These are phyloP conservation scores for Thelephora ganbajun DNA, from an alignment of 768 basidiomycete species.

Conservation along the genomic window DNA sequence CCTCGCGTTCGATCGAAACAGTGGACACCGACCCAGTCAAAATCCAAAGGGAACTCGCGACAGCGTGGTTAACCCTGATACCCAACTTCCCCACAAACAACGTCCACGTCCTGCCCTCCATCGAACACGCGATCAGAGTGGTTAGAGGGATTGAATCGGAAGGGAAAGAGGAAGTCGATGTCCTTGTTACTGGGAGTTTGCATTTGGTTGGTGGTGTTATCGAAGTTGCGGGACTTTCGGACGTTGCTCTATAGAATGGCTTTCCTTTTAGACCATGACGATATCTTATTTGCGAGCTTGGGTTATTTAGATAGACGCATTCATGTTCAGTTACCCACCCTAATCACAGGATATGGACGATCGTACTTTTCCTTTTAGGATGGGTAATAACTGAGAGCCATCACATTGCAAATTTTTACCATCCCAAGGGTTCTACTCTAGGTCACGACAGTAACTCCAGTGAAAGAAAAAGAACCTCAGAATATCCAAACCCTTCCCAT, in stretches of 20 bases:
- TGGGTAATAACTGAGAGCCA: no score
- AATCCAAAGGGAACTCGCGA: slow-evolving; percentile 63
- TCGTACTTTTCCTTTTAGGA: no score
- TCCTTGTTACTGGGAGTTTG: slow-evolving; percentile 86
- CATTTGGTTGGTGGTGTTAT: slow-evolving; percentile 91
- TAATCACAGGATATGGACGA: no score
- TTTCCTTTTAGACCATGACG: no score
- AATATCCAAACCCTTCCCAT: no score
- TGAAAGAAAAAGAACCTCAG: no score
- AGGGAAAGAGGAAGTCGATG: slow-evolving; percentile 25
- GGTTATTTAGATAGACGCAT: no score
- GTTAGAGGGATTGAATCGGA: slow-evolving; percentile 31
- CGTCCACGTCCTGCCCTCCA: slow-evolving; percentile 72
- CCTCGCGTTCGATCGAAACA: slow-evolving; percentile 48
- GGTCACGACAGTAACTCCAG: no score
- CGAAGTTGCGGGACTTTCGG: slow-evolving; percentile 77
- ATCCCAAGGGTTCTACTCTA: no score
- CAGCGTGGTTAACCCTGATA: slow-evolving; percentile 54
- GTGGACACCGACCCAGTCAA: slow-evolving; percentile 51
- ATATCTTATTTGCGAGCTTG: no score
- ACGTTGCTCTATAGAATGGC: slow-evolving; percentile 36
- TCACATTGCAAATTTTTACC: no score
- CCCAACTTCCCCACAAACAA: slow-evolving; percentile 45
- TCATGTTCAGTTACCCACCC: no score
- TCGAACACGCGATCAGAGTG: slow-evolving; percentile 75